Conservation (phyloP, 805 yeast genomes). For the Tanozyma kutaoensis region DNA sequence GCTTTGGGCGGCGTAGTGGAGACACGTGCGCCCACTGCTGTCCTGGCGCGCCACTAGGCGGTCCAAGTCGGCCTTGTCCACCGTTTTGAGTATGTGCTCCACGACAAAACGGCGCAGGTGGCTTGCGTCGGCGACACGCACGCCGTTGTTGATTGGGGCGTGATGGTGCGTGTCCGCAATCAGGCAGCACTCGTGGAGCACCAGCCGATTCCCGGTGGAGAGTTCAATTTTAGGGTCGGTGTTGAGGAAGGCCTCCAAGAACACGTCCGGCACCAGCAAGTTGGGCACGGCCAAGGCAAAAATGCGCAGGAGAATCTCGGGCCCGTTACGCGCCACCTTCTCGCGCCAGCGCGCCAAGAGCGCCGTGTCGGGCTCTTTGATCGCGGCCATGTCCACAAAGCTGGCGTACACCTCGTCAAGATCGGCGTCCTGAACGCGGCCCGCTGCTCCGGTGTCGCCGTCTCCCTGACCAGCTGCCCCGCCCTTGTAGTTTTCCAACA, state of each 20-base stretch:
- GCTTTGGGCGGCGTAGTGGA: conserved; percentile 73
- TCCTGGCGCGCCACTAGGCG: conserved; percentile 31
- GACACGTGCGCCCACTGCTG: conserved; percentile 63
- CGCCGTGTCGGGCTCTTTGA: conserved; percentile 24
- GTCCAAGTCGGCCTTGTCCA: conserved; percentile 6
- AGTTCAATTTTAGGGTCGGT: conserved; percentile 42
- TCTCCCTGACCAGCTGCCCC: no score
- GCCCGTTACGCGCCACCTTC: no score
- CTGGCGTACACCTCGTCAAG: conserved; percentile 64
- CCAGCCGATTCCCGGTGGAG: conserved; percentile 41
- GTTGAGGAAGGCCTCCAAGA: conserved; percentile 37
- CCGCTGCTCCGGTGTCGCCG: not conserved
- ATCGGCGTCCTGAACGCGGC: conserved; percentile 23
- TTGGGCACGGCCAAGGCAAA: conserved; percentile 58
- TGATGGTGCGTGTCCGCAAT: conserved; percentile 22
- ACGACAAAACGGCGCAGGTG: conserved; percentile 26
- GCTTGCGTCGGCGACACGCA: conserved; percentile 21
- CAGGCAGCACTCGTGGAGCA: conserved; percentile 57
- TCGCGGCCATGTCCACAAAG: conserved; percentile 41
- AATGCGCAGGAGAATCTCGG: conserved; percentile 62
- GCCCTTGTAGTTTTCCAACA: no score
- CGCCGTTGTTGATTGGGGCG: conserved; percentile 29
- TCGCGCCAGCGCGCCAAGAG: conserved; percentile 26
- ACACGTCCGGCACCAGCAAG: conserved; percentile 50
- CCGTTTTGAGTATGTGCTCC: conserved; percentile 15